phyloP scores from a whole-genome alignment of 2,329 filamentous ascomycete genomes.

The Sporothrix phasma region DNA sequence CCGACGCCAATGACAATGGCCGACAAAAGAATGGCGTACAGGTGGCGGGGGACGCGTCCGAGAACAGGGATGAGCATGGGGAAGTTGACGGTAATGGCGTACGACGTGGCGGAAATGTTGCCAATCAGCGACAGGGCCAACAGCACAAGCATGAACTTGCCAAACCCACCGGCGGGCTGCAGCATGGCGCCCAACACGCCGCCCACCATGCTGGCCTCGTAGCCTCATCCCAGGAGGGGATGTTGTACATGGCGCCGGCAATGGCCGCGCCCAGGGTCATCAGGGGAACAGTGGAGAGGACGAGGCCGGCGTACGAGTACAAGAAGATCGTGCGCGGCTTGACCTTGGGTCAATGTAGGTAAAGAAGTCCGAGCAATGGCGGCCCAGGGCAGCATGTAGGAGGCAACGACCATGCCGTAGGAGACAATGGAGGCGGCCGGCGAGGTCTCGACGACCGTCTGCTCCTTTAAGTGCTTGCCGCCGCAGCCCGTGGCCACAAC shows the following conservation, averaged over 20 bases:
- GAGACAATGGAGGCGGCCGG: conserved; percentile 30
- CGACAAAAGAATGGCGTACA: conserved; percentile 32
- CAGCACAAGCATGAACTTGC: conserved; percentile 51
- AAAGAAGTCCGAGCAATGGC: conserved; percentile 50
- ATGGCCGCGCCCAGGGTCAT: conserved; percentile 58
- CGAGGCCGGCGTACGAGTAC: conserved; percentile 48
- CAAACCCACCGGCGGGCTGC: conserved; percentile 46
- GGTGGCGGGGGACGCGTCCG: conserved; percentile 30
- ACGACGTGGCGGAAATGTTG: conserved; percentile 50
- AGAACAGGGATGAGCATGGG: conserved; percentile 33
- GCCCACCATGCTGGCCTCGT: conserved; percentile 43
- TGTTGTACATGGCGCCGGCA: conserved; percentile 45
- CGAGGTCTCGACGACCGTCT: conserved; percentile 25
- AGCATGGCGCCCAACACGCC: conserved; percentile 53
- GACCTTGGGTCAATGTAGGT: conserved; percentile 45
- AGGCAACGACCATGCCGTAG: conserved; percentile 52
- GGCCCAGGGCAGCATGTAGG: conserved; percentile 54
- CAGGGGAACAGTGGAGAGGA: conserved; percentile 45
- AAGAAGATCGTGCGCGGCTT: conserved; percentile 32
- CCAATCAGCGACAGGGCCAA: conserved; percentile 48
- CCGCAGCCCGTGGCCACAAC: conserved; percentile 17
- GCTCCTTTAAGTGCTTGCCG: conserved; percentile 13
- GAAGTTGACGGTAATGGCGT: conserved; percentile 54
- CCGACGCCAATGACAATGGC: conserved; percentile 33
- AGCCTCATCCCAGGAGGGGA: conserved; percentile 44